Evolutionary conservation across 331 rosid species (phyloP).

Genomic region (Prunus yedoensis): DNA sequence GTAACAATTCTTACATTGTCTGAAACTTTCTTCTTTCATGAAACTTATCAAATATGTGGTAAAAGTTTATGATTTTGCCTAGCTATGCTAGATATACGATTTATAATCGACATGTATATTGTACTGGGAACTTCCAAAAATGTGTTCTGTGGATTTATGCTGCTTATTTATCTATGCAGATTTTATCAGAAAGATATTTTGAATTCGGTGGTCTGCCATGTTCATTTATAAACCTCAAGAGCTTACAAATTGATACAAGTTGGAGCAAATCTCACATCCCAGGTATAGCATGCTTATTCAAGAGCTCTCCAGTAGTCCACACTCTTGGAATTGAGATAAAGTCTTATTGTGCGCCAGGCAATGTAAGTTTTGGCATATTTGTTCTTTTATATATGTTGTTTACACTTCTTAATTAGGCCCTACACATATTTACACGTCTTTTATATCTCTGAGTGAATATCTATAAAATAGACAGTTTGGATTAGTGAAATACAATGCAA

Average conservation of each 20-base stretch:
- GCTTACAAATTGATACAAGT: not conserved
- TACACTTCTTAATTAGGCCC: too few relatives aligned
- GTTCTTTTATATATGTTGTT: too few relatives aligned
- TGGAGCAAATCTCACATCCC: not conserved
- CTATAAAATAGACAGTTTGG: too few relatives aligned
- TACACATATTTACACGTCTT: too few relatives aligned
- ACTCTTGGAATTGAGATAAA: not conserved
- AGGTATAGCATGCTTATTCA: not conserved
- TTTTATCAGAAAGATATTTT: not conserved
- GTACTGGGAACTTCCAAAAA: not conserved
- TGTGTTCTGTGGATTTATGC: not conserved
- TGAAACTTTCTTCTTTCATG: too few relatives aligned
- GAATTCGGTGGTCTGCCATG: not conserved
- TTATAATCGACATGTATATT: not conserved
- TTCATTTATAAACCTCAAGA: not conserved
- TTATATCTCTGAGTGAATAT: too few relatives aligned
- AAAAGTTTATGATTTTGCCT: too few relatives aligned
- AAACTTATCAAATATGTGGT: too few relatives aligned
- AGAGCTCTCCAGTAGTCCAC: not conserved
- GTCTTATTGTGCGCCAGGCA: too few relatives aligned
- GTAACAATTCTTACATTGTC: too few relatives aligned
- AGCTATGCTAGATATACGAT: too few relatives aligned
- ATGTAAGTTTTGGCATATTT: not conserved
- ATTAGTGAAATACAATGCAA: too few relatives aligned
- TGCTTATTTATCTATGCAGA: not conserved